A percentile compares a stretch with the other conserved stretches of the same genome.
Evolutionary conservation across 768 basidiomycete species (phyloP).

Genomic region (Pisolithus tinctorius): DNA sequence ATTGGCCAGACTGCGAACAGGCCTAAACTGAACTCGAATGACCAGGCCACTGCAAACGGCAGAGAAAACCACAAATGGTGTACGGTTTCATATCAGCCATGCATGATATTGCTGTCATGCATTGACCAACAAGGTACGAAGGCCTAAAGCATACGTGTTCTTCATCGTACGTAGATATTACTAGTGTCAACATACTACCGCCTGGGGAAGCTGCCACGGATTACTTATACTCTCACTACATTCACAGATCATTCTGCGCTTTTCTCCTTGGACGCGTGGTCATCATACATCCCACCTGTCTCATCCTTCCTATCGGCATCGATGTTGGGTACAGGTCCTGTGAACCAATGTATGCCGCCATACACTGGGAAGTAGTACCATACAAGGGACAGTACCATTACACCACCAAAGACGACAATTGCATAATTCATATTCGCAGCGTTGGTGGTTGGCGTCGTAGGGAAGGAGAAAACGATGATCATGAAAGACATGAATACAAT

Average conservation of each 20-base stretch:
- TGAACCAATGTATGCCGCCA: slow-evolving; percentile 69
- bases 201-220: background rate
- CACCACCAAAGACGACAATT: slow-evolving; percentile 57
- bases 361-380: slow-evolving; percentile 70
- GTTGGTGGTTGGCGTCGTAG: slow-evolving; percentile 39
- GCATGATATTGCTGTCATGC: too few species aligned
- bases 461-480: slow-evolving; percentile 59
- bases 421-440: slow-evolving; percentile 64
- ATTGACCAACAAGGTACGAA: too few species aligned
- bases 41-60: too few species aligned
- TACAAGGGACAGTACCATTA: slow-evolving; percentile 45
- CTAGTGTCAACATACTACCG: background rate
- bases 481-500: slow-evolving; percentile 63
- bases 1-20: too few species aligned
- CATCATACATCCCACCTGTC: background rate
- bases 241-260: background rate
- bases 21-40: too few species aligned
- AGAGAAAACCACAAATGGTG: too few species aligned
- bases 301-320: background rate
- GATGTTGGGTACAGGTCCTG: slow-evolving; percentile 53
- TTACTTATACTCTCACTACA: background rate
- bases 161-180: too few species aligned
- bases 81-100: too few species aligned
- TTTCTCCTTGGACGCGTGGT: slow-evolving; percentile 3
- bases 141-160: too few species aligned